phyloP scores from a whole-genome alignment of 352 stramenopile genomes.

The Peronosclerospora sorghi region DNA sequence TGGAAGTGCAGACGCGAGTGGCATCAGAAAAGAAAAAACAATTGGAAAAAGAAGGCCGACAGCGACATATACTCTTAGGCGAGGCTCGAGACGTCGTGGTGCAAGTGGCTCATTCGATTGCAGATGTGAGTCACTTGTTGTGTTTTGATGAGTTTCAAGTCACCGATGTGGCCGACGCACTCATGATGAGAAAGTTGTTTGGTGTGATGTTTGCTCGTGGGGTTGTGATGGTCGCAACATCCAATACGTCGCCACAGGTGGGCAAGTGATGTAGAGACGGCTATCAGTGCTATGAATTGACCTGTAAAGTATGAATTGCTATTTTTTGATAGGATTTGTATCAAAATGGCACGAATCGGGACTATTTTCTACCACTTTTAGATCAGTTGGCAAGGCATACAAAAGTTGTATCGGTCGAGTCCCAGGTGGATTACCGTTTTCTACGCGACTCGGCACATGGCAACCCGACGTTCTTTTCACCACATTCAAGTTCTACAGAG shows the following conservation, averaged over 20 bases:
- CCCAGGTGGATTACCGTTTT: slow-evolving; percentile 63
- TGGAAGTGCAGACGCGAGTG: slow-evolving; percentile 90
- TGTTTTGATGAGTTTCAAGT: slow-evolving; percentile 99
- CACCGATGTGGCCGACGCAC: slow-evolving; percentile 93
- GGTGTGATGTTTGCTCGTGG: slow-evolving; percentile 80
- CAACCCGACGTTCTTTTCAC: slow-evolving; percentile 44
- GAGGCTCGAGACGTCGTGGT: slow-evolving; percentile 57
- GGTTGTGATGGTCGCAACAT: slow-evolving; percentile 92
- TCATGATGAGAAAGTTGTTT: slow-evolving; percentile 95
- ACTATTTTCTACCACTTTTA: slow-evolving; percentile 96
- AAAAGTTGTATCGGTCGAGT: slow-evolving; percentile 55
- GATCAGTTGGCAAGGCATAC: slow-evolving; percentile 88
- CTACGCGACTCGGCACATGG: slow-evolving; percentile 23
- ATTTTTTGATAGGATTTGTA: slow-evolving; percentile 82
- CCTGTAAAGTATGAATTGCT: neutral
- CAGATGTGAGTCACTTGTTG: slow-evolving; percentile 83
- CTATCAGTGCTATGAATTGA: slow-evolving; percentile 1
- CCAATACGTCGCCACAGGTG: slow-evolving; percentile 81
- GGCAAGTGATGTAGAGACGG: neutral
- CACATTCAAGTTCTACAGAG: slow-evolving; percentile 24
- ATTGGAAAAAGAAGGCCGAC: slow-evolving; percentile 59
- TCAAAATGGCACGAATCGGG: slow-evolving; percentile 89
- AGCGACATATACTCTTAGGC: slow-evolving; percentile 76
- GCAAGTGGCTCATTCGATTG: slow-evolving; percentile 79
- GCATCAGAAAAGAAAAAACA: slow-evolving; percentile 85